Percentiles rank a stretch among this genome's conserved stretches.
phyloP scores from a whole-genome alignment of 129 eudicot genomes.

The Deinandra increscens region DNA sequence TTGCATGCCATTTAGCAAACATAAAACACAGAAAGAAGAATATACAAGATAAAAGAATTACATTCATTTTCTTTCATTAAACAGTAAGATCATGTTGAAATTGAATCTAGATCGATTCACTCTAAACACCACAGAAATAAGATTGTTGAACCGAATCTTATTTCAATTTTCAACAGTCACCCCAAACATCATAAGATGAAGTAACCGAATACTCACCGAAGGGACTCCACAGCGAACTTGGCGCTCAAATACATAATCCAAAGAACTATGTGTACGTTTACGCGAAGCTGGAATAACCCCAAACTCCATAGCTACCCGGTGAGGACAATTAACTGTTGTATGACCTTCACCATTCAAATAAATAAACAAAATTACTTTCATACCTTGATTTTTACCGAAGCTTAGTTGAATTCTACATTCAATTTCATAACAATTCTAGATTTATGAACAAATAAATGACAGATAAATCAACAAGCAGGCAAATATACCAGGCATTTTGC shows the following conservation, averaged over 20 bases:
- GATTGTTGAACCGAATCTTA: no score
- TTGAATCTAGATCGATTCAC: no score
- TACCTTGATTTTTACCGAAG: not conserved
- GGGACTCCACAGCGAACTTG: constrained; percentile 60
- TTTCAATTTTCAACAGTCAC: no score
- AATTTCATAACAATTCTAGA: not conserved
- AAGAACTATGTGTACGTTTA: constrained; percentile 47
- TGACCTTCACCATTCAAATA: constrained; percentile 66
- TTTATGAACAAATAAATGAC: not conserved
- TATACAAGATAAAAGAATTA: not conserved
- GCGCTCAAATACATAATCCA: constrained; percentile 73
- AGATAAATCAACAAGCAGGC: not conserved
- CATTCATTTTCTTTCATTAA: not conserved
- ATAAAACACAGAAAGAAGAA: not conserved
- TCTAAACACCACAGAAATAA: no score
- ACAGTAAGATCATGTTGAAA: not conserved
- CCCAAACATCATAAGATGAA: not conserved
- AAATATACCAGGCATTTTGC: constrained; percentile 91
- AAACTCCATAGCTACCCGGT: constrained; percentile 83
- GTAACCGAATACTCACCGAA: constrained; percentile 38
- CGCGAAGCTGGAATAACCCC: constrained; percentile 86
- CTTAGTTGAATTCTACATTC: not conserved
- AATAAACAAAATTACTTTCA: not conserved
- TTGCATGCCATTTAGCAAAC: constrained; percentile 1
- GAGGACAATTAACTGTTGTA: constrained; percentile 86